Evolutionary conservation across 1,284 basidiomycete genomes (phyloP).

Genomic region (Ustilago esculenta): DNA sequence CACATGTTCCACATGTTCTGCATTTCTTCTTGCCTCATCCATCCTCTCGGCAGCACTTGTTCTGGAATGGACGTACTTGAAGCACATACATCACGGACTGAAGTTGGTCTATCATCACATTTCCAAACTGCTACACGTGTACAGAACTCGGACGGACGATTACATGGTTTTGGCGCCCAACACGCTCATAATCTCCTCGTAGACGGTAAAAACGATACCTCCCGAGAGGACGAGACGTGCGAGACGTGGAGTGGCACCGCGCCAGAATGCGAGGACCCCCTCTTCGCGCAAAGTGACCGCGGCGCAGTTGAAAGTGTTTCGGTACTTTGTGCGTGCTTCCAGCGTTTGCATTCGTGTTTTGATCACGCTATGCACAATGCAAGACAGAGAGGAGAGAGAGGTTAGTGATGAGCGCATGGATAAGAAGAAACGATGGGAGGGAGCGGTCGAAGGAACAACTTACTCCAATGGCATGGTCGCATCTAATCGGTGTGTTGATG

Average conservation of each 20-base stretch:
- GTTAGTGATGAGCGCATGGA: neutral
- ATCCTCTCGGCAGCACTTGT: too few species aligned
- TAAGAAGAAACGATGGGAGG: neutral
- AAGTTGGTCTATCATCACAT: too few species aligned
- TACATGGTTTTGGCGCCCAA: conserved; percentile 49
- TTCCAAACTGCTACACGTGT: too few species aligned
- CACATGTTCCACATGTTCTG: too few species aligned
- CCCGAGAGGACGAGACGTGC: conserved; percentile 77
- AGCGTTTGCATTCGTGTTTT: conserved; percentile 98
- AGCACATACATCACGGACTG: too few species aligned
- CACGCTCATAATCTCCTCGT: conserved; percentile 54
- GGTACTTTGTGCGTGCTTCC: conserved; percentile 82
- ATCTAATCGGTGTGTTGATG: conserved; percentile 17
- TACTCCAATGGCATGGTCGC: conserved; percentile 65
- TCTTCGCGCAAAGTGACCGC: conserved; percentile 71
- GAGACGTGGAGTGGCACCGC: conserved; percentile 77
- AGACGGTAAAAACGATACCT: conserved; percentile 90
- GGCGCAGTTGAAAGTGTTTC: conserved; percentile 91
- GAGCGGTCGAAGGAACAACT: conserved; percentile 5
- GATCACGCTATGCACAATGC: conserved; percentile 75
- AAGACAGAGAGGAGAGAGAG: neutral
- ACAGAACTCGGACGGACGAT: too few species aligned
- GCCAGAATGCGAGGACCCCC: conserved; percentile 89
- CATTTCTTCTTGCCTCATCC: too few species aligned
- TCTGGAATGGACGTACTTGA: too few species aligned